Evolutionary conservation across 2,329 filamentous ascomycete species (phyloP), one percentile per base, ranked within the genome.

Genomic region (Ophiognomonia clavigignenti-juglandacearum): DNA sequence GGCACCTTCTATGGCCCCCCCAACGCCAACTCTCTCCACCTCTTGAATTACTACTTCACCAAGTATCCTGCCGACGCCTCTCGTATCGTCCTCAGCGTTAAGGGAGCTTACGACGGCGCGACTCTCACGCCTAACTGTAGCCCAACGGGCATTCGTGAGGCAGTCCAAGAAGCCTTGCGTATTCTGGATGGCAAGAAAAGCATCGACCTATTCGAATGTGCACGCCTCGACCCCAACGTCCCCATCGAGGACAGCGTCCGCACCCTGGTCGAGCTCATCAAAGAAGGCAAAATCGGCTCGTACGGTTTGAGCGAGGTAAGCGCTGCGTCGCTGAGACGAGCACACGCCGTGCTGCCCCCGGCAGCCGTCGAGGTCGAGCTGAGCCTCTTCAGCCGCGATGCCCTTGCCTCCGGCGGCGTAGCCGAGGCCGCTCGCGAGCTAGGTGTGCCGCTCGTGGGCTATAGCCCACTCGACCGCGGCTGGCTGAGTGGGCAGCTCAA

Each of bases 181-280:
- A 56, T 61, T 37, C 50, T 51, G 8, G 55, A 26, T 26, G 67
- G 76, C 35, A 74, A 80, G 50, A 67, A 51, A 41, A 45, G 31
- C 23, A 65, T 82, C 54, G 74, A 81, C 59, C 70, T 80, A 48
- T 81, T 80, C 52, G 70, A 78, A 58, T 69, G 64, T 40, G 76
- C 75, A 4, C 66, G 77, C 27, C 57, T 56, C 36, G 60, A 62
- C 45, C 50, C 48, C 6, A 53, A 26, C 24, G 67, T 77, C 35
- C 77, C 82, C 49, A 65, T 75, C 39, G 71, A 74, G 53, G 61
- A 59, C 13, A 63, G 62, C 26, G 51, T 69, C 32, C 51, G 46
- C 4, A 58, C 58, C 10, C 48, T 69, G 5, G 57, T 64, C 35
- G 63, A 66, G 48, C 65, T 66, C 44, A 64, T 73, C 20, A 59